Base-by-base conservation (phyloP, 2,329 filamentous ascomycete genomes). In the Fusarium sarcochroum region DNA sequence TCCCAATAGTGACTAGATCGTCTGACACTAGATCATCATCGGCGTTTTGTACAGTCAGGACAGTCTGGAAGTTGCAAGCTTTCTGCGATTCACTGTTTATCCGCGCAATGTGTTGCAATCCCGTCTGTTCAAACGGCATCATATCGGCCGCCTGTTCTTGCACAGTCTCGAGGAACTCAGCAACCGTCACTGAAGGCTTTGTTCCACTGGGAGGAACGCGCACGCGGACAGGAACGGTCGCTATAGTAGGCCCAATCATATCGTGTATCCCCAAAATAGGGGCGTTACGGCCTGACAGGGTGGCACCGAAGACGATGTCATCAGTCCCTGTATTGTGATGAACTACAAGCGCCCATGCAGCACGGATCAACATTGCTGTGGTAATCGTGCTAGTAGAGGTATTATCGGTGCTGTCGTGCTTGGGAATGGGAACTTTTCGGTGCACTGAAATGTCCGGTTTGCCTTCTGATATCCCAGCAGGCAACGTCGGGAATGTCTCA, bases 301-400 rank as follows among this genome's bases (percentile, higher is more conserved):
- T 83, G 53, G 79, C 77, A 1, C 82, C 82, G 50, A 83, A 83
- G 7, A 80, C 72, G 13, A 83, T 75, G 51, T 83, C 81, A 3
- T 77, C 34, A 0, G 58, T 62, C 2, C 63, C 85, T 3, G 80
- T 72, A 65, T 89, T 89, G 8, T 78, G 77, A 21, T 35, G 4
- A 10, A 52, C 27, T 2, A 57, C 37, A 7, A 57, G 27, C 2
- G 53, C 45, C 53, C 37, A 57, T n/a, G 53, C 53, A 9, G 53
- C 45, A 9, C 53, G 53, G 7, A 57, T 42, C 7, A 57, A 21
- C 30, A 49, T 55, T n/a, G 57, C 44, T 18, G 44, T 7, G 14
- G 57, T 60, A 17, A 60, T 23, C 7, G 23, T 23, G 23, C 23
- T 23, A 23, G 23, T 23, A 23, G 23, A 3, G 23, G 23, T 34